Evolutionary conservation across 805 yeast species (phyloP), one percentile per base, ranked within the genome.

Genomic region (Debaryomyces hansenii): DNA sequence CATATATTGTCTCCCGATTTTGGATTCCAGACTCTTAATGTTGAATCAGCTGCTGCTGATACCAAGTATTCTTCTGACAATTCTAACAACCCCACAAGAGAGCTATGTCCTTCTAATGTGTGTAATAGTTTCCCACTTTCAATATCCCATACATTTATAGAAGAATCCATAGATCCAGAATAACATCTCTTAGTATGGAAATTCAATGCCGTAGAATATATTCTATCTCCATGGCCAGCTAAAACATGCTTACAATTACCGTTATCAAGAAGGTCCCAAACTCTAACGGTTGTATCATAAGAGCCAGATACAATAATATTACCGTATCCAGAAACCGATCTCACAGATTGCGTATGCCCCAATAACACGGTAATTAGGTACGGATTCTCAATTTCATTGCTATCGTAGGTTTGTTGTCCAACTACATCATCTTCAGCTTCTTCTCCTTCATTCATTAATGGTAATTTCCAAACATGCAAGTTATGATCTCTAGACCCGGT

Each of bases 31-130:
- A 92, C 85, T 42, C 97, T 77, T 36, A 94, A 74, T 0, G 97
- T 85, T 3, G 94, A 82, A 64, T 94, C 99, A 0, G 98, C 98
- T 2, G 97, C 98, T 0, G 97, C 99, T 38, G 96, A 86, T 1
- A 92, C 96, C 10, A 94, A 72, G 40, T 82, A 83, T 31, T 85
- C 82, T 20, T 85, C 83, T 5, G 90, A 83, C 7, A 91, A 77
- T 38, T 88, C 89, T 21, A 92, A 73, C 38, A 94, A 71, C 0
- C 98, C 99, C 12, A 94, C 99, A 16, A 94, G 70, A 10, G 92
- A 87, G 1, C 88, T 83, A 64, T 94, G 99, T 1, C 97, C 97
- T 46, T 84, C 90, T 39, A 92, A 70, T 0, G 89, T 79, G 37
- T 82, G 74, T 41, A 87, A 66, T 39, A 85, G 77, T 49, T 79